Evolutionary conservation across 305 asterid species (phyloP), one percentile per base, ranked within the genome.

Genomic region (Fraxinus floribunda): DNA sequence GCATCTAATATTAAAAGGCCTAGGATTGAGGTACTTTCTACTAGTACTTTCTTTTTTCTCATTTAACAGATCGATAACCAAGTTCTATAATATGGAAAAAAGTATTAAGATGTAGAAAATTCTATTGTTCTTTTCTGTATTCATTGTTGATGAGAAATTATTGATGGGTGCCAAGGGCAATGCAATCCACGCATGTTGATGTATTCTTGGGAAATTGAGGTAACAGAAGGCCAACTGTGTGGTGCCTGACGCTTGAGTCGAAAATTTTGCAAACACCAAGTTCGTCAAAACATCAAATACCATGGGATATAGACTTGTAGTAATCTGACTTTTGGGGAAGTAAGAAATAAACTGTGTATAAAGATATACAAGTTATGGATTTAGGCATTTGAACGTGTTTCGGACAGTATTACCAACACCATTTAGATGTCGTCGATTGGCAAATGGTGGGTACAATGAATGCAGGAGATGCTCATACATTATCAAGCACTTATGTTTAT

Each of bases 1-100:
- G 97, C 98, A 81, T 94, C 98, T 49, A 83, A 87, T 71, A 64
- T 85, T 79, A 91, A 90, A 87, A 89, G 89, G 89, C 92, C 97
- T 79, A 88, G 89, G 77, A 75, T 86, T 79, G 97, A 93, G 98
- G 98, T 94, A 87, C 81, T 81, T 79, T 60, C 79, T 80, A 20
- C 83, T 22, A 29, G 35, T 38, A 41, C 66, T 44, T 76, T 74
- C 36, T 76, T 83, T 82, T 71, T 83, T 24, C 20, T 82, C 13
- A 35, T 81, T 62, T 82, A 78, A 57, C 78, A 36, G 68, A 76
- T 74, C 38, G 18, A 39, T 78, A 16, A 64, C 77, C 52, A 34
- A 75, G 72, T 62, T 57, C 39, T 26, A 60, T 18, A 46, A 76
- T 39, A 30, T 76, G 60, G 36, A 32, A 39, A 49, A 49, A 64